Conservation (phyloP, 2,329 filamentous ascomycete genomes). For the Alternaria alternata region DNA sequence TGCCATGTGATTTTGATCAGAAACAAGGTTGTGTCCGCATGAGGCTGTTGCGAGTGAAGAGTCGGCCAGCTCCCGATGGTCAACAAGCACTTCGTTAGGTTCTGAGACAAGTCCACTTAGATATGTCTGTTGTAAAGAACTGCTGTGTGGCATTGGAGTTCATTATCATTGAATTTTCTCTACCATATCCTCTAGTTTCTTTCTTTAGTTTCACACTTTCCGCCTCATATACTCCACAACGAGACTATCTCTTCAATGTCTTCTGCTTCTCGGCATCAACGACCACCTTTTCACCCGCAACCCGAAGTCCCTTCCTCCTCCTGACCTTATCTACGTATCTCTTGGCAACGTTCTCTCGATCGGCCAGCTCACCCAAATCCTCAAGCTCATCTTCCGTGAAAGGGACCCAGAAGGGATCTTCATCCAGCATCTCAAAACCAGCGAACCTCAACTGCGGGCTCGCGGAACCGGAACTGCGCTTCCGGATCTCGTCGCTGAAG, state of each 20-base stretch:
- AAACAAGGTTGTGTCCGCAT: too few species aligned
- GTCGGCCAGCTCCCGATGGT: too few species aligned
- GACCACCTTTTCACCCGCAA: slow-evolving; percentile 70
- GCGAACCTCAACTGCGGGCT: slow-evolving; percentile 93
- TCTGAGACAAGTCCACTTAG: too few species aligned
- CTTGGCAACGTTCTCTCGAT: slow-evolving; percentile 95
- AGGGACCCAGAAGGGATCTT: slow-evolving; percentile 98
- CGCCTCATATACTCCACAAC: background rate
- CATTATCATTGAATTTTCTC: background rate
- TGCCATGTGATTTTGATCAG: too few species aligned
- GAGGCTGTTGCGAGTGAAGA: too few species aligned
- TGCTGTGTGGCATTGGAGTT: too few species aligned
- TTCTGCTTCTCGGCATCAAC: slow-evolving; percentile 94
- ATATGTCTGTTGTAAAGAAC: too few species aligned
- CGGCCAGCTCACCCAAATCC: slow-evolving; percentile 91
- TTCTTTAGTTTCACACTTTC: too few species aligned
- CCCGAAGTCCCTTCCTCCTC: slow-evolving; percentile 84
- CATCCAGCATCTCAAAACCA: slow-evolving; percentile 90
- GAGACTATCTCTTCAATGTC: slow-evolving; percentile 67
- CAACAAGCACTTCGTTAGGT: too few species aligned
- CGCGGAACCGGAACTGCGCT: slow-evolving; percentile 88
- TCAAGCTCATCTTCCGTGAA: slow-evolving; percentile 96
- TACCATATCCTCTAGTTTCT: background rate
- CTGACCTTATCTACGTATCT: slow-evolving; percentile 92
- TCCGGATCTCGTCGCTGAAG: slow-evolving; percentile 95